Base-by-base conservation (phyloP, 164 flowering plant species). In the Litsea cubeba region DNA sequence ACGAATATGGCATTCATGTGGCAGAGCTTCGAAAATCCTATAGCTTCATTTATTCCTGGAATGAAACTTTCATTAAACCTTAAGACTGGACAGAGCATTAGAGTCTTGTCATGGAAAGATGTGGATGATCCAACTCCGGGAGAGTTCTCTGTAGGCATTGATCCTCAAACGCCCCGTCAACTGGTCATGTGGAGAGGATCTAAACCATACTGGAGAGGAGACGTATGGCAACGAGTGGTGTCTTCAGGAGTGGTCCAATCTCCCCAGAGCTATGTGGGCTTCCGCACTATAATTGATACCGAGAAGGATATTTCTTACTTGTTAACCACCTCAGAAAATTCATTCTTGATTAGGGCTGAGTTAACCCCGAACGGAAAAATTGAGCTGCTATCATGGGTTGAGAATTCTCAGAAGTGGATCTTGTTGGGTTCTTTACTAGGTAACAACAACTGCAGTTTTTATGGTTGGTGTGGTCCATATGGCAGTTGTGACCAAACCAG, bases 381-480 rank as follows among this genome's bases (percentile, higher is more conserved):
- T 6, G 57, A 69, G 24, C 76, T 69, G n/a, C 70, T 22, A 7
- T 40, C 70, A 8, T 81, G 79, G 81, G 51, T 3, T 14, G 46
- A 81, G 49, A 8, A 26, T 28, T 40, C 46, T 40, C 46, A 40
- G 46, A 51, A 35, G 0, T 81, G 83, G 81, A 60, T 18, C 0
- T 12, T 60, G 10, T 24, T 35, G 1, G 58, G 30, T 0, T 2
- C 70, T 1, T 18, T 28, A 2, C 71, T 50, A 1, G 54, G 5
- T 6, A 76, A 78, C 23, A 78, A 78, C 23, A 30, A 57, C 1
- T 85, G 86, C 58, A 81, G 80, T 30, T 32, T 17, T 24, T 84
- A 80, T 68, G 73, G 62, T 2, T 25, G 66, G 2, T 87, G 89
- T 74, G 89, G 89, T 8, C 46, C 80, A 1, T 75, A 76, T 63